Evolutionary conservation across 2,329 filamentous ascomycete genomes (phyloP).

Genomic region (Colletotrichum melonis): DNA sequence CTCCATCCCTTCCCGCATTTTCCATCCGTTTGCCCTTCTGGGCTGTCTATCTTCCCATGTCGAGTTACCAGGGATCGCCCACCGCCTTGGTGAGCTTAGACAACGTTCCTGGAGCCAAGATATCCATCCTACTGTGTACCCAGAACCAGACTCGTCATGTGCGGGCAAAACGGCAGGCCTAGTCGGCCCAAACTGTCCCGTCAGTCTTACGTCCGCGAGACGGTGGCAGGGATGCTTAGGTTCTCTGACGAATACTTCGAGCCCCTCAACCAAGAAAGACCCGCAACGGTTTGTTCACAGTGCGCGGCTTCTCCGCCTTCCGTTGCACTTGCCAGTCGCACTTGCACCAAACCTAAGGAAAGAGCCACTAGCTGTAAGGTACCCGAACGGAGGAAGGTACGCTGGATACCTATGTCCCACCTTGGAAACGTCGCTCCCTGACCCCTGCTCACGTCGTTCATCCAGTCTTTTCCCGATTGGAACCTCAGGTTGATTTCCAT

Average conservation of each 20-base stretch:
- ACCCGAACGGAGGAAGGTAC: background rate
- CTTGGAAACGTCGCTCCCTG: background rate
- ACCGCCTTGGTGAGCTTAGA: background rate
- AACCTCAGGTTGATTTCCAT: background rate
- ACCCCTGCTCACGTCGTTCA: background rate
- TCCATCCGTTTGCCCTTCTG: background rate
- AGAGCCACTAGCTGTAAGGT: slow-evolving; percentile 7
- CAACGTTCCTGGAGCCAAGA: background rate
- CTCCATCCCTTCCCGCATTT: slow-evolving; percentile 29
- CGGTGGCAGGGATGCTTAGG: background rate
- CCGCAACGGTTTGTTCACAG: background rate
- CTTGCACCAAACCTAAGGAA: background rate
- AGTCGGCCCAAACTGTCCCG: no score
- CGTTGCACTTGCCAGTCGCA: background rate
- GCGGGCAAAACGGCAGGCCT: background rate
- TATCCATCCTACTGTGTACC: background rate
- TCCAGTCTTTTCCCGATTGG: background rate
- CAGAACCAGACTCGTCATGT: background rate
- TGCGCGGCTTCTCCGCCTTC: background rate
- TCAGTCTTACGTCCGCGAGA: background rate
- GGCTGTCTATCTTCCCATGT: background rate
- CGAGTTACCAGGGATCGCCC: background rate
- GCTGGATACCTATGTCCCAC: background rate
- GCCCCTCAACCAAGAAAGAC: background rate
- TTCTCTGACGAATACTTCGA: background rate